Base-by-base conservation (phyloP, 345 rosid genomes). In the Gossypium arboreum region DNA sequence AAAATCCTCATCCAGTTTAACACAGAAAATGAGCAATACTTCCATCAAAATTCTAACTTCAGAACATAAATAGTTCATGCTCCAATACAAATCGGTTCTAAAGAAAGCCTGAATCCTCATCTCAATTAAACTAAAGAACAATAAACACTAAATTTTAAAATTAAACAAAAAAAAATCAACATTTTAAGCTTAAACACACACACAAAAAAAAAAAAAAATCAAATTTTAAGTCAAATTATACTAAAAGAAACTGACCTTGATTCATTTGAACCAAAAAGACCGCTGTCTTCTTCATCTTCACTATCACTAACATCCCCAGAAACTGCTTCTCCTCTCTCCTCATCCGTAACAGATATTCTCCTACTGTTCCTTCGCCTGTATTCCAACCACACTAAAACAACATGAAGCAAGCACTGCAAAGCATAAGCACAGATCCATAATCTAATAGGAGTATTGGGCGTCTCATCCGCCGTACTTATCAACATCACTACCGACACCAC, bases 341-440 rank as follows among this genome's bases (percentile, higher is more conserved):
- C 87, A 57, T 91, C 95, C 72, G 87, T 76, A 55, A 39, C 81
- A 16, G 72, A 83, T 25, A 44, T 71, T 51, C 86, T 79, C 57
- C 82, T 76, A 13, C 60, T n/a, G 79, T 77, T 90, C 85, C 98
- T 86, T 74, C 87, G 83, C 87, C 94, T 78, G 72, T 83, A 95
- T 83, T 93, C 99, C 78, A 89, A 72, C 97, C 92, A 93, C 57
- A 95, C 99, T 78, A 95, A 79, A 70, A 91, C 92, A 77, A 93
- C 86, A 70, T 95, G 99, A 51, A 92, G 86, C 84, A 92, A 79
- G 79, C 98, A 94, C 93, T 92, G 98, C 72, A 88, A 67, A 57
- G 88, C 95, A 76, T 94, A 94, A 43, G 93, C 98, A 64, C 94
- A 92, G 86, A 94, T 92, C 98, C 98, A 94, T 44, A 92, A 73